Evolutionary conservation across 2,329 filamentous ascomycete genomes (phyloP), one percentile per base, ranked within the genome.

Genomic region (Geoglossum cookeanum): DNA sequence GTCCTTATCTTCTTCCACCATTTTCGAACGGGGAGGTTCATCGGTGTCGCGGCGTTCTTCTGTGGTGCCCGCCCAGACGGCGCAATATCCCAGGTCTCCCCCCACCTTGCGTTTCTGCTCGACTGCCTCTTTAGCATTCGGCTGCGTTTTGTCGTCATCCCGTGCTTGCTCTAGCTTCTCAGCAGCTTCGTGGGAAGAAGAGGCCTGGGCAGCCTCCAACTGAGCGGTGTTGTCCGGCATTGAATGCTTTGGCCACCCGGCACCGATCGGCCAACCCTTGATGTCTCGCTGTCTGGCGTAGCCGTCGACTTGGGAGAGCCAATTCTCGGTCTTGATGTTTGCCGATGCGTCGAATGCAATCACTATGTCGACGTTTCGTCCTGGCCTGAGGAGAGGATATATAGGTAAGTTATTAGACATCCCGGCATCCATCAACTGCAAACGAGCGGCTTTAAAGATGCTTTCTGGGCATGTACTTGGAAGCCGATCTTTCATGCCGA

Each of bases 321-420:
- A 98, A 65, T 98, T 97, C 65, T 96, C 90, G 4, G 85, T 87
- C 66, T 85, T 87, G 59, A 95, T 87, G 63, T 98, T 92, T 22
- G 90, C 90, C 1, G 87, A 94, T 3, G 89, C 89, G 68, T 98
- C 92, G 67, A 98, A 98, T 2, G 90, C 87, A 51, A 98, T 79
- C 51, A 97, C 74, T 48, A 98, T 78, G 64, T 98, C 92, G 4
- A 98, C 84, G 58, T 94, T 79, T 39, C 92, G 79, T 1, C 90
- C 91, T 0, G 88, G 88, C 9, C 92, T 82, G 17, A 98, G 80
- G 3, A 97, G 77, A 0, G 92, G 92, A 67, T 98, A 98, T 47
- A 97, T 90, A 1, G 92, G 92, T 7, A 98, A 75, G 65, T 98
- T 98, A 68, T 98, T 97, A 62, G 87, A 94, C 92, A 98, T 98